phyloP scores from a whole-genome alignment of 2,329 filamentous ascomycete genomes.

The Botryotinia convoluta region DNA sequence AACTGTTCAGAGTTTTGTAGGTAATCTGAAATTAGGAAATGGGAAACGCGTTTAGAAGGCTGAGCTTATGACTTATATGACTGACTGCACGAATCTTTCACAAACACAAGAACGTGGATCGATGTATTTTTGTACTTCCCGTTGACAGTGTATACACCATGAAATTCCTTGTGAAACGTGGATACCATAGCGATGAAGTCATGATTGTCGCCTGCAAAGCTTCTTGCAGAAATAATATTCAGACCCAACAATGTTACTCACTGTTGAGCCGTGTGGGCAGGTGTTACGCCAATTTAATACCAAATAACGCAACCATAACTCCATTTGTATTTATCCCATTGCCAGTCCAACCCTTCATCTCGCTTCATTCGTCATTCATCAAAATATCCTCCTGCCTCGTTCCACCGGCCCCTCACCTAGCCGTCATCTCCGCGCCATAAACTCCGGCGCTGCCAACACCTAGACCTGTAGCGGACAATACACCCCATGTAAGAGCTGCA shows the following conservation, averaged over 20 bases:
- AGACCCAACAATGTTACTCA: not conserved
- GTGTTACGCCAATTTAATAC: not conserved
- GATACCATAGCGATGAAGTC: not conserved
- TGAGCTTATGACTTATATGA: not conserved
- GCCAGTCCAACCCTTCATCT: not conserved
- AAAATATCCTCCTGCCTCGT: not conserved
- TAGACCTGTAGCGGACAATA: conserved; percentile 46
- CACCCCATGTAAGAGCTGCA: conserved; percentile 47
- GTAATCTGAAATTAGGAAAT: not conserved
- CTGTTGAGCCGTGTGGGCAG: no score
- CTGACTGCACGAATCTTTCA: not conserved
- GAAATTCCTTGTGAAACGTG: not conserved
- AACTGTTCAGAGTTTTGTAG: not conserved
- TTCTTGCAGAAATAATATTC: no score
- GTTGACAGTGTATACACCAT: no score
- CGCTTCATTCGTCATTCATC: not conserved
- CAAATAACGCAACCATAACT: not conserved
- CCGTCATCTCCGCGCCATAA: conserved; percentile 44
- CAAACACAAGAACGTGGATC: not conserved
- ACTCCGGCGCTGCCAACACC: conserved; percentile 47
- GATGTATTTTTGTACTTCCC: not conserved
- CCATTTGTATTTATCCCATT: not conserved
- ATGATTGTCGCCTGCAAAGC: not conserved
- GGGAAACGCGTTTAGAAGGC: not conserved
- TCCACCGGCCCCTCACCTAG: conserved; percentile 13